These are phyloP conservation scores for Posidonia australis DNA, from an alignment of 106 monocot genomes.

Conservation along the genomic window DNA sequence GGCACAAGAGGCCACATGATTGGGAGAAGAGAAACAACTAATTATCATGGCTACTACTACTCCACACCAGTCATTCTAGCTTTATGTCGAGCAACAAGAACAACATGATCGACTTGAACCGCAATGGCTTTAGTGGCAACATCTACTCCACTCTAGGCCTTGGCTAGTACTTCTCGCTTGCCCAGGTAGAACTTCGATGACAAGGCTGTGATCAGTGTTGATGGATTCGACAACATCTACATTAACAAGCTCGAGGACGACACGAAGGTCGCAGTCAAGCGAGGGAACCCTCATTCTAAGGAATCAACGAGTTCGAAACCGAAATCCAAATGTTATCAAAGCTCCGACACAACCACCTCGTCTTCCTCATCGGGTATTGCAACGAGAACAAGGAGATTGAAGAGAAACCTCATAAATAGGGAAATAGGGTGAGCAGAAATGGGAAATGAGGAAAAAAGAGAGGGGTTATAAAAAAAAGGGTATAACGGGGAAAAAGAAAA, in stretches of 20 bases:
- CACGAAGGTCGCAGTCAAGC: slow-evolving; percentile 15
- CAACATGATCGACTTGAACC: slow-evolving; percentile 1
- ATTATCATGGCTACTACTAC: slow-evolving; percentile 32
- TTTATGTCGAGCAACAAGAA: slow-evolving; percentile 20
- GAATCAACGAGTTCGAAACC: slow-evolving; percentile 22
- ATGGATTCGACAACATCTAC: slow-evolving; percentile 37
- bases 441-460: too few relatives aligned
- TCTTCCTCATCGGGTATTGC: slow-evolving; percentile 27
- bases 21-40: slow-evolving; percentile 40
- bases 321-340: slow-evolving; percentile 26
- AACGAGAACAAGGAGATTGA: slow-evolving; percentile 26
- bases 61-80: slow-evolving; percentile 21
- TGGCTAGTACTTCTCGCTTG: slow-evolving; percentile 30
- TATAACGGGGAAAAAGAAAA: too few relatives aligned
- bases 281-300: slow-evolving; percentile 22
- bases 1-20: slow-evolving; percentile 37
- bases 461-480: too few relatives aligned
- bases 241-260: slow-evolving; percentile 21
- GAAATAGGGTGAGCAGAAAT: too few relatives aligned
- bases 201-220: slow-evolving; percentile 27
- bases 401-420: too few relatives aligned
- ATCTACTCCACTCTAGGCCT: slow-evolving; percentile 21
- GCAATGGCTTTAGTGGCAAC: slow-evolving; percentile 16
- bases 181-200: slow-evolving; percentile 28
- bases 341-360: slow-evolving; percentile 24